A percentile compares a stretch with the other conserved stretches of the same genome.
These are phyloP conservation scores for Nicotiana undulata DNA, from an alignment of 257 asterid genomes.

Conservation along the genomic window DNA sequence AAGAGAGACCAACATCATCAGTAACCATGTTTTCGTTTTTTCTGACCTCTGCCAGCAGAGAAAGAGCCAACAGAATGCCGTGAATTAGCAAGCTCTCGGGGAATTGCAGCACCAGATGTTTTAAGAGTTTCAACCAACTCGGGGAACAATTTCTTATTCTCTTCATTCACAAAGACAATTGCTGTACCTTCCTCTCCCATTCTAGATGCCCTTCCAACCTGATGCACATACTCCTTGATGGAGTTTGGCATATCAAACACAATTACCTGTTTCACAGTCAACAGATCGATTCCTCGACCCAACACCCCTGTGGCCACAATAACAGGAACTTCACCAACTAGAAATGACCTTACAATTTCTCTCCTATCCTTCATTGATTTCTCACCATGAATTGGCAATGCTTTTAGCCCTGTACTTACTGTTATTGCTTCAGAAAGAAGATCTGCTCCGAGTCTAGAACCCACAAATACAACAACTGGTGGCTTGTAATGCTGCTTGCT, in stretches of 20 bases:
- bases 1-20: constrained; percentile 15
- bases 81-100: constrained; percentile 69
- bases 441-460: constrained; percentile 83
- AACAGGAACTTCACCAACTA: constrained; percentile 68
- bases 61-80: constrained; percentile 25
- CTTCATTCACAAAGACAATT: constrained; percentile 73
- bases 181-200: constrained; percentile 78
- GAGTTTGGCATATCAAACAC: constrained; percentile 93
- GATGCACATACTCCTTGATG: constrained; percentile 83
- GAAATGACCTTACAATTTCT: constrained; percentile 55
- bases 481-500: constrained; percentile 89
- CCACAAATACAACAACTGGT: constrained; percentile 85
- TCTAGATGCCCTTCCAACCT: constrained; percentile 92
- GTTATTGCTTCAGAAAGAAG: constrained; percentile 79
- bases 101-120: constrained; percentile 70
- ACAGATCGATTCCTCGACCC: constrained; percentile 80
- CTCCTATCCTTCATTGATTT: constrained; percentile 90
- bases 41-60: constrained; percentile 33
- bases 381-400: constrained; percentile 81
- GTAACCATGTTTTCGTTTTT: constrained; percentile 53
- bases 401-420: constrained; percentile 49
- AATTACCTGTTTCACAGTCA: constrained; percentile 71
- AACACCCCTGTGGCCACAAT: constrained; percentile 89
- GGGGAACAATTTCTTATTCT: constrained; percentile 60
- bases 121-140: constrained; percentile 55